phyloP scores from a whole-genome alignment of 768 basidiomycete species.

The Pleurotus tuoliensis region DNA sequence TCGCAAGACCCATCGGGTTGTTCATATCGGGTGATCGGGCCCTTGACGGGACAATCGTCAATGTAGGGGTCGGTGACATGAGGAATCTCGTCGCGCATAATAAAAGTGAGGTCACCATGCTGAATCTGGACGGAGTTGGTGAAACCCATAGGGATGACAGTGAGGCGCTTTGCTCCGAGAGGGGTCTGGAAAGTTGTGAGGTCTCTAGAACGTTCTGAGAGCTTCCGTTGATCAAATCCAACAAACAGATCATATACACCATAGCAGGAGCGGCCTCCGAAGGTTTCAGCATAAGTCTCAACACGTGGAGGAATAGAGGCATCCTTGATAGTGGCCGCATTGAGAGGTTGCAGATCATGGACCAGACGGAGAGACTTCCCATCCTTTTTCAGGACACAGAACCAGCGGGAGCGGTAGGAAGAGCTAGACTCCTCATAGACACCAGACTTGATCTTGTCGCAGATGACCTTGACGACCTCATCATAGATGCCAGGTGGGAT shows the following conservation, averaged over 20 bases:
- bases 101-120: slow-evolving; percentile 33
- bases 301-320: slow-evolving; percentile 16
- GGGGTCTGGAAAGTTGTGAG: slow-evolving; percentile 39
- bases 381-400: too few species aligned
- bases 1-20: too few species aligned
- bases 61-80: too few species aligned
- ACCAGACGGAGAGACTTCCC: too few species aligned
- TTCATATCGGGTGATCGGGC: too few species aligned
- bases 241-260: slow-evolving; percentile 30
- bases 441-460: slow-evolving; percentile 31
- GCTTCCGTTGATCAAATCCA: slow-evolving; percentile 29
- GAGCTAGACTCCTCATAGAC: slow-evolving; percentile 36
- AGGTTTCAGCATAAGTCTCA: slow-evolving; percentile 28
- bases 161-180: slow-evolving; percentile 22
- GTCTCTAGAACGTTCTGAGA: slow-evolving; percentile 23
- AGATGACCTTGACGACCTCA: slow-evolving; percentile 25
- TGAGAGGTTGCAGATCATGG: too few species aligned
- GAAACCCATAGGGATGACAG: slow-evolving; percentile 34
- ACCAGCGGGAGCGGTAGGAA: slow-evolving; percentile 31
- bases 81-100: slow-evolving; percentile 33
- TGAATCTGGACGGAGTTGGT: slow-evolving; percentile 35
- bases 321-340: slow-evolving; percentile 19
- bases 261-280: slow-evolving; percentile 26
- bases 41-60: too few species aligned
- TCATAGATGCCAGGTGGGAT: slow-evolving; percentile 24